A percentile compares a stretch with the other conserved stretches of the same genome.
phyloP scores from a whole-genome alignment of 2,329 filamentous ascomycete genomes.

The Aplosporella prunicola region DNA sequence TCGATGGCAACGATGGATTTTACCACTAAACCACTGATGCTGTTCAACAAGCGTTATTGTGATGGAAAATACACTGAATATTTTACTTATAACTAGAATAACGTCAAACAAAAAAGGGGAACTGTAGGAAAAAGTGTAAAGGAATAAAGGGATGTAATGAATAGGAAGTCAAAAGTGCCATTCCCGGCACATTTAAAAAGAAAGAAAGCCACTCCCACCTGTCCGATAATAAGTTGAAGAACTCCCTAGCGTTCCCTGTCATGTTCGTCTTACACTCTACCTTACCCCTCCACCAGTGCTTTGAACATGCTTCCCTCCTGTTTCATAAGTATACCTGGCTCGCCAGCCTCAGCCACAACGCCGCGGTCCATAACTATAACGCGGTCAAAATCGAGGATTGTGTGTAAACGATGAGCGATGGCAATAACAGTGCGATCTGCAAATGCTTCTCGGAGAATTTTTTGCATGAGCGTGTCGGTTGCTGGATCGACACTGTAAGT shows the following conservation, averaged over 20 bases:
- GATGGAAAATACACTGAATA: too few relatives aligned
- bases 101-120: too few relatives aligned
- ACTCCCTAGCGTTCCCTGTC: too few relatives aligned
- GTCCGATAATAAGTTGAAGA: too few relatives aligned
- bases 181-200: too few relatives aligned
- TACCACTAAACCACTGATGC: conserved; percentile 43
- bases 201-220: too few relatives aligned
- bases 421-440: conserved; percentile 49
- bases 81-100: too few relatives aligned
- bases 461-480: conserved; percentile 50
- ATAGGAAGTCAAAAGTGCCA: too few relatives aligned
- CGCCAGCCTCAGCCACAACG: conserved; percentile 33
- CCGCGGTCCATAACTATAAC: conserved; percentile 45
- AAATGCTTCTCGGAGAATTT: conserved; percentile 46
- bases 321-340: conserved; percentile 9
- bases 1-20: conserved; percentile 47
- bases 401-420: conserved; percentile 48
- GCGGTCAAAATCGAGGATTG: conserved; percentile 45
- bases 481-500: conserved; percentile 43
- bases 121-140: too few relatives aligned
- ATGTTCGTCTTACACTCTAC: conserved; percentile 8
- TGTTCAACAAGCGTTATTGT: too few relatives aligned
- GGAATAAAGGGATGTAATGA: too few relatives aligned
- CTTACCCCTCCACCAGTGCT: conserved; percentile 15
- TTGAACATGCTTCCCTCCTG: conserved; percentile 12